Evolutionary conservation across 2,329 filamentous ascomycete genomes (phyloP), one percentile per base, ranked within the genome.

Genomic region (Alternaria conjuncta): DNA sequence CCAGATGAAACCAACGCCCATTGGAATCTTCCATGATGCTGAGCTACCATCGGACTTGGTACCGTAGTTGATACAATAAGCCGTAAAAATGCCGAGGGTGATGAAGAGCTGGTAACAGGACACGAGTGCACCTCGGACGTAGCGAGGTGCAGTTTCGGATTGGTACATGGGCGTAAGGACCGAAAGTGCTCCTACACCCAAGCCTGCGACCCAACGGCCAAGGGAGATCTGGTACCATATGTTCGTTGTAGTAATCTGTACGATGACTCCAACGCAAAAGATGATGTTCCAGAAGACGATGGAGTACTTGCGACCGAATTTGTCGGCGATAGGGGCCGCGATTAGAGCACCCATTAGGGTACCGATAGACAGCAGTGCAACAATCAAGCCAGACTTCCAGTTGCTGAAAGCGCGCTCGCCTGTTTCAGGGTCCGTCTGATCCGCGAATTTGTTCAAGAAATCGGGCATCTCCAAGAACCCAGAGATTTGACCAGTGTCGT

Each of bases 331-430:
- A 25, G 86, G 87, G 10, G 88, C 83, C 28, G 82, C 81, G 26
- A 82, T 78, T 3, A 94, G 82, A 6, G 90, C 87, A 26, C 92
- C 91, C 64, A 93, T 88, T 76, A 94, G 92, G 7, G 91, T 93
- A 28, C 91, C 91, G 21, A 90, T 89, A 0, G 90, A 93, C 15
- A 93, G 84, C 50, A 79, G 60, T 12, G 71, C 77, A 26, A 80
- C 78, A 43, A 80, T 80, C 20, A 76, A 70, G 23, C 78, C 77
- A 32, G 72, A 74, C 36, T 76, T 72, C 43, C 69, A 71, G 45
- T 79, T 75, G n/a, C 67, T 75, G 60, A 80, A 79, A 11, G 62
- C 53, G 3, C 63, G 67, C 3, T 45, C 32, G 7, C 77, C 76
- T 15, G 75, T 61, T 0, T 66, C 64, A n/a, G 60, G 55, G 23